These are phyloP conservation scores for Moesziomyces parantarcticus DNA, from an alignment of 1,284 basidiomycete species.

Conservation along the genomic window DNA sequence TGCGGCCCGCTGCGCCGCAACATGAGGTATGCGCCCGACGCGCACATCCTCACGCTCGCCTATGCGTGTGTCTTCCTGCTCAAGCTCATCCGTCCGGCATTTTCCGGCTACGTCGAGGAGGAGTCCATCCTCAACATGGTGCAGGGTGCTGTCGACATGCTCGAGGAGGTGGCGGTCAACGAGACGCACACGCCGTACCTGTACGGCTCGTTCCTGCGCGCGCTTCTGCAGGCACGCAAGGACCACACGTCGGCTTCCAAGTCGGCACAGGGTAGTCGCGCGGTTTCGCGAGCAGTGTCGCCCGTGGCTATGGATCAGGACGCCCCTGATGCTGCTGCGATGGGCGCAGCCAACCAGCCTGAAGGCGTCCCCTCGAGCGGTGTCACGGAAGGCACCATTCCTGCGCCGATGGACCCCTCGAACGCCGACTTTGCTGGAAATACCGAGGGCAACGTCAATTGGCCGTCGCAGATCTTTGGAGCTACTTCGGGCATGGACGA, in stretches of 20 bases:
- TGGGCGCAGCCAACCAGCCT: neutral
- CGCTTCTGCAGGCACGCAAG: slow-evolving; percentile 57
- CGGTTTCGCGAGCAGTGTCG: slow-evolving; percentile 36
- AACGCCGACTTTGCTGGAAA: slow-evolving; percentile 5
- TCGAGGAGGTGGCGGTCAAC: slow-evolving; percentile 62
- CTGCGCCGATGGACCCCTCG: slow-evolving; percentile 11
- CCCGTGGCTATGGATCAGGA: slow-evolving; percentile 23
- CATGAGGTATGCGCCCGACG: slow-evolving; percentile 87
- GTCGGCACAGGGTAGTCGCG: slow-evolving; percentile 40
- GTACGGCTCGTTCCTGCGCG: slow-evolving; percentile 61
- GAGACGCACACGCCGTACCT: slow-evolving; percentile 62
- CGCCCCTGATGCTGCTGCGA: slow-evolving; percentile 1
- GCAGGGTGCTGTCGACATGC: slow-evolving; percentile 78
- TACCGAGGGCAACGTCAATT: slow-evolving; percentile 27
- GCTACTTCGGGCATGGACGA: slow-evolving; percentile 46
- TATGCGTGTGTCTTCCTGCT: slow-evolving; percentile 78
- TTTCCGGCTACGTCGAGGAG: slow-evolving; percentile 77
- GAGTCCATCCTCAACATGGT: slow-evolving; percentile 77
- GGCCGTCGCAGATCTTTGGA: slow-evolving; percentile 33
- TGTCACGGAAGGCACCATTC: slow-evolving; percentile 2
- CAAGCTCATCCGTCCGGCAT: slow-evolving; percentile 81
- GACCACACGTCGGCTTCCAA: slow-evolving; percentile 48
- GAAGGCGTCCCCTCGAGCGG: neutral
- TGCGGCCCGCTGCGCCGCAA: slow-evolving; percentile 66
- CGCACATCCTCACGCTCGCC: slow-evolving; percentile 88